A percentile compares a stretch with the other conserved stretches of the same genome.
Evolutionary conservation across 2,329 filamentous ascomycete species (phyloP).

Genomic region (Colletotrichum scovillei): DNA sequence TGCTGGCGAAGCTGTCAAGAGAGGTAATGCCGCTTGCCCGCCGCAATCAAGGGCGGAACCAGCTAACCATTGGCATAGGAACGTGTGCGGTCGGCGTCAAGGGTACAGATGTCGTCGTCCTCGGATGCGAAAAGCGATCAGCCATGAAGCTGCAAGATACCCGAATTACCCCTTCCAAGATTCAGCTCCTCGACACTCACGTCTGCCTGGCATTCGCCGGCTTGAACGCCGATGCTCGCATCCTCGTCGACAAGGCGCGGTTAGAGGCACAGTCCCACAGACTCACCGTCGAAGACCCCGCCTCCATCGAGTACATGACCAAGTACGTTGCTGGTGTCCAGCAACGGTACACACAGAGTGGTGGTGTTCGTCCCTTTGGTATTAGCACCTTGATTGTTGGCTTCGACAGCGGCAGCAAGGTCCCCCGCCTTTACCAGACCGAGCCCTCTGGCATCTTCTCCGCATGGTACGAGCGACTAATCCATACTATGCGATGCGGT

Average conservation of each 20-base stretch:
- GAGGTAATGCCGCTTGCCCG: constrained; percentile 70
- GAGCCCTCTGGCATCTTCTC: constrained; percentile 99
- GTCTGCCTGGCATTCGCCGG: constrained; percentile 97
- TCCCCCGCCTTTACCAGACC: constrained; percentile 94
- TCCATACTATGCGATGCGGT: neutral
- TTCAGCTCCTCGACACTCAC: constrained; percentile 94
- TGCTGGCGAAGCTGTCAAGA: constrained; percentile 97
- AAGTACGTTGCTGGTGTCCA: constrained; percentile 98
- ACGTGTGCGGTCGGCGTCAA: constrained; percentile 99
- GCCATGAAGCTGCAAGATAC: constrained; percentile 99
- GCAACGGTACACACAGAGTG: constrained; percentile 98
- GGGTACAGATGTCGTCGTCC: constrained; percentile 91
- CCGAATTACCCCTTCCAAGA: constrained; percentile 98
- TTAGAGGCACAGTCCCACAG: constrained; percentile 98
- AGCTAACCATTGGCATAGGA: constrained; percentile 62
- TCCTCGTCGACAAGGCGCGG: constrained; percentile 97
- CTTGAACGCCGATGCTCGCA: constrained; percentile 96
- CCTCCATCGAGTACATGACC: constrained; percentile 99
- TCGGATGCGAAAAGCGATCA: constrained; percentile 98
- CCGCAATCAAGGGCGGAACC: constrained; percentile 36
- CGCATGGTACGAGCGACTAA: constrained; percentile 75
- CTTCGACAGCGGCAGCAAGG: constrained; percentile 94
- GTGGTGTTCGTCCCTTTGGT: constrained; percentile 97
- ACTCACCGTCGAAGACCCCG: constrained; percentile 95
- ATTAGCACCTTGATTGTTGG: constrained; percentile 94